Percentiles rank a stretch among this genome's conserved stretches.
These are phyloP conservation scores for Parafenestella ontariensis DNA, from an alignment of 2,329 filamentous ascomycete species.

Conservation along the genomic window DNA sequence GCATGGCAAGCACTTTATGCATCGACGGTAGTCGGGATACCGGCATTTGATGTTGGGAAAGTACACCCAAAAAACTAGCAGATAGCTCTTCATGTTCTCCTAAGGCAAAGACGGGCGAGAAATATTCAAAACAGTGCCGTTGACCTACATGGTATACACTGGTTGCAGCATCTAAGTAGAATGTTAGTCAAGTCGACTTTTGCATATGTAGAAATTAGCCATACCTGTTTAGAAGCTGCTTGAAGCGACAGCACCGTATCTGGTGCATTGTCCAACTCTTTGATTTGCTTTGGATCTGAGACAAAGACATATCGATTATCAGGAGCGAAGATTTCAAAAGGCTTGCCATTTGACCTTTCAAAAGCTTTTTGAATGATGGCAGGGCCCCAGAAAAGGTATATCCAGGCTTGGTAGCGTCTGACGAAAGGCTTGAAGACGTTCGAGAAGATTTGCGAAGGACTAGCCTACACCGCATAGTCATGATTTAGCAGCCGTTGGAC, in stretches of 20 bases:
- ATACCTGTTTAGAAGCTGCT: constrained; percentile 23
- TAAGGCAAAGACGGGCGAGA: no score
- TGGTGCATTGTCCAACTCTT: constrained; percentile 22
- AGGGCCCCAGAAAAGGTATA: constrained; percentile 20
- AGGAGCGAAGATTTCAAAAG: constrained; percentile 20
- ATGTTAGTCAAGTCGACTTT: background rate
- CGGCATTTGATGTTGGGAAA: no score
- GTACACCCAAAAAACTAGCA: no score
- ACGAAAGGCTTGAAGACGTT: constrained; percentile 6
- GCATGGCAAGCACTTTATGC: background rate
- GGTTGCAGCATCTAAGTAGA: constrained; percentile 16
- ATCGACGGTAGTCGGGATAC: background rate
- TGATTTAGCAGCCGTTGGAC: background rate
- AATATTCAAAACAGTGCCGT: no score
- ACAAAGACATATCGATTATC: constrained; percentile 23
- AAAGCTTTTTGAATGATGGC: constrained; percentile 20
- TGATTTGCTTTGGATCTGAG: constrained; percentile 22
- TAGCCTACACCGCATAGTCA: background rate
- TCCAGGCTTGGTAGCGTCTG: constrained; percentile 17
- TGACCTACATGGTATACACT: constrained; percentile 12
- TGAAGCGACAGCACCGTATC: constrained; percentile 21
- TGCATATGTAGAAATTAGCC: background rate
- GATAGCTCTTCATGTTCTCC: no score
- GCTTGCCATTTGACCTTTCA: constrained; percentile 11
- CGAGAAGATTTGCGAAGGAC: constrained; percentile 2